Conservation (phyloP, 1,284 basidiomycete genomes). For the Cryptococcus sp. region DNA sequence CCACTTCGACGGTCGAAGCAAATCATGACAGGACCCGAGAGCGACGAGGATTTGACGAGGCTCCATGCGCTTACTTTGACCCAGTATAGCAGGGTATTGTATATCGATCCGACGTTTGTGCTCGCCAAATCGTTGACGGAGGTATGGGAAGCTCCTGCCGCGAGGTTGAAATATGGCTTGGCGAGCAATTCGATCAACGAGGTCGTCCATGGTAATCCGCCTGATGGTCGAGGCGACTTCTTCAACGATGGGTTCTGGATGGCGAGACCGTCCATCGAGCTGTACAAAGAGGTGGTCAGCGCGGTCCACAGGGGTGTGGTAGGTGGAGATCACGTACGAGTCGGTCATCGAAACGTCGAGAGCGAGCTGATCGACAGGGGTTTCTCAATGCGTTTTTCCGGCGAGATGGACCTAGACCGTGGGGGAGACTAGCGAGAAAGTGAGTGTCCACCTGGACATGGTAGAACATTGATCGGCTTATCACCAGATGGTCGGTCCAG, state of each 20-base stretch:
- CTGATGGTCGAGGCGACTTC: background rate
- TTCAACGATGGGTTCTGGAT: conserved; percentile 10
- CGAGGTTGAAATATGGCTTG: conserved; percentile 4
- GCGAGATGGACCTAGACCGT: too few relatives aligned
- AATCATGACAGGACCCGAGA: too few relatives aligned
- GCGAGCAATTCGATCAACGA: conserved; percentile 1
- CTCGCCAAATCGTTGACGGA: conserved; percentile 3
- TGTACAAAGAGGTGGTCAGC: conserved; percentile 4
- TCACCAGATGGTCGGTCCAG: too few relatives aligned
- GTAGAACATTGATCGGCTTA: too few relatives aligned
- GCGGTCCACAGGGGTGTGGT: background rate
- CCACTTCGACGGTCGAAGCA: too few relatives aligned
- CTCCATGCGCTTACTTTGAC: conserved; percentile 13
- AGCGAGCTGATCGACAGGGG: background rate
- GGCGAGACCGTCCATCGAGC: conserved; percentile 2
- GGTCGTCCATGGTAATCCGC: background rate
- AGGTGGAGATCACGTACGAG: too few relatives aligned
- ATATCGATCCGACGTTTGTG: conserved; percentile 7
- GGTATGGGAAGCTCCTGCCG: conserved; percentile 10
- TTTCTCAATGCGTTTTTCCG: too few relatives aligned
- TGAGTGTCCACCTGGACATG: too few relatives aligned
- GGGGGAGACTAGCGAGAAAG: too few relatives aligned
- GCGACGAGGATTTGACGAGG: conserved; percentile 6
- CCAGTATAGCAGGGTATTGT: conserved; percentile 10
- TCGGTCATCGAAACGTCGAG: too few relatives aligned